Base-by-base conservation (phyloP, 208 protist genomes). In the Balamuthia mandrillaris region DNA sequence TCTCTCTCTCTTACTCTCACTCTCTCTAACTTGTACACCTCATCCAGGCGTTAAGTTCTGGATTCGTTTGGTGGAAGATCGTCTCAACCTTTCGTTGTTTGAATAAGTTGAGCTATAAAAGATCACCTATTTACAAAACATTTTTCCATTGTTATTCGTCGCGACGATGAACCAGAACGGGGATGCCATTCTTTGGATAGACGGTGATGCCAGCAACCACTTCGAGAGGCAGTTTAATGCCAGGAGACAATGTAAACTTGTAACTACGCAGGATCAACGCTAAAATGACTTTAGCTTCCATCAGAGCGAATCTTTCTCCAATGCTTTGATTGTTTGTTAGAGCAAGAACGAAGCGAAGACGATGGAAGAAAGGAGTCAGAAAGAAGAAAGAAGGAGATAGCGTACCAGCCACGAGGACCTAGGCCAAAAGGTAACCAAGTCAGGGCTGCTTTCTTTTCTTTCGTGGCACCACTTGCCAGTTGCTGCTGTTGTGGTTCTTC, bases 11-110 rank as follows among this genome's bases (percentile, higher is more conserved):
- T n/a, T n/a, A n/a, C n/a, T n/a, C n/a, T n/a, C n/a, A n/a, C n/a
- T n/a, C n/a, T n/a, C n/a, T n/a, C n/a, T n/a, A n/a, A n/a, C n/a
- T n/a, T n/a, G n/a, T n/a, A n/a, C n/a, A n/a, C n/a, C n/a, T n/a
- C n/a, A n/a, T n/a, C n/a, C n/a, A n/a, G n/a, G 79, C 10, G 58
- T 86, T 12, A 29, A 83, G 24, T 81, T 88, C 18, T 88, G 56
- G 44, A 56, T 88, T n/a, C 85, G 85, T 21, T 58, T 88, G 5
- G 85, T 88, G 9, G 85, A 88, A 44, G 85, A 88, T 39, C 51
- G 85, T 18, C 66, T 88, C 10, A 39, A 45, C 74, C 77, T 84
- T 2, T 33, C 77, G 47, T 27, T 88, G 9, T 87, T 81, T 85
- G n/a, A n/a, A n/a, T n/a, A n/a, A n/a, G n/a, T n/a, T n/a, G n/a